Percentiles rank a stretch among this genome's conserved stretches.
These are phyloP conservation scores for Nicotiana paniculata DNA, from an alignment of 257 asterid species.

Conservation along the genomic window DNA sequence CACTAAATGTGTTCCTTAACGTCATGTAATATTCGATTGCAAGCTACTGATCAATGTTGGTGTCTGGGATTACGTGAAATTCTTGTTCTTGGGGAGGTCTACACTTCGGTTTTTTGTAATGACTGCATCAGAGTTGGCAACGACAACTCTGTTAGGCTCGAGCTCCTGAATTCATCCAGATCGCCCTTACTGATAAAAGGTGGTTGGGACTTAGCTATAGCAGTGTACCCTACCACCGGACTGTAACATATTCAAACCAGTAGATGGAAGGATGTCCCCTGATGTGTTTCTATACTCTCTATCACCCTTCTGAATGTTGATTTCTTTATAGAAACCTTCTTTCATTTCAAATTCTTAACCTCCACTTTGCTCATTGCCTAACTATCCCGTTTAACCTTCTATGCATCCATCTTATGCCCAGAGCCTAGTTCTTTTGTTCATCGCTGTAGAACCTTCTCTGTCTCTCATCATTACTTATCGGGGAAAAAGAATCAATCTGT, in stretches of 20 bases:
- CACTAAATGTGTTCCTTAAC: neutral
- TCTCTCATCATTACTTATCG: neutral
- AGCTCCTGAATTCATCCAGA: neutral
- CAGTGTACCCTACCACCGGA: neutral
- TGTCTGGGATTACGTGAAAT: neutral
- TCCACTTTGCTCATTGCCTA: neutral
- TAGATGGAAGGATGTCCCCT: neutral
- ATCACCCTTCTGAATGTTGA: neutral
- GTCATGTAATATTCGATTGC: neutral
- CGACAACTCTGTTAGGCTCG: neutral
- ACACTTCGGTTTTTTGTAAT: neutral
- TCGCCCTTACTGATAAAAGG: neutral
- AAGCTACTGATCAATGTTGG: neutral
- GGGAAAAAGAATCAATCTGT: no score
- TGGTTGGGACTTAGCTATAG: neutral
- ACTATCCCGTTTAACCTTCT: neutral
- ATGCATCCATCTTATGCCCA: neutral
- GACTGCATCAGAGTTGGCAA: neutral
- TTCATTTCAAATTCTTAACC: neutral
- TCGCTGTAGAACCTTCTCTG: neutral
- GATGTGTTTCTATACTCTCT: neutral
- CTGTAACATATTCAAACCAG: neutral
- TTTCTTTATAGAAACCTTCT: neutral
- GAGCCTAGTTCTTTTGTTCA: neutral
- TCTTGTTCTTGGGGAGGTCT: neutral